A percentile compares a stretch with the other conserved stretches of the same genome.
Evolutionary conservation across 2,329 filamentous ascomycete species (phyloP).

Genomic region (Fusarium sp.): DNA sequence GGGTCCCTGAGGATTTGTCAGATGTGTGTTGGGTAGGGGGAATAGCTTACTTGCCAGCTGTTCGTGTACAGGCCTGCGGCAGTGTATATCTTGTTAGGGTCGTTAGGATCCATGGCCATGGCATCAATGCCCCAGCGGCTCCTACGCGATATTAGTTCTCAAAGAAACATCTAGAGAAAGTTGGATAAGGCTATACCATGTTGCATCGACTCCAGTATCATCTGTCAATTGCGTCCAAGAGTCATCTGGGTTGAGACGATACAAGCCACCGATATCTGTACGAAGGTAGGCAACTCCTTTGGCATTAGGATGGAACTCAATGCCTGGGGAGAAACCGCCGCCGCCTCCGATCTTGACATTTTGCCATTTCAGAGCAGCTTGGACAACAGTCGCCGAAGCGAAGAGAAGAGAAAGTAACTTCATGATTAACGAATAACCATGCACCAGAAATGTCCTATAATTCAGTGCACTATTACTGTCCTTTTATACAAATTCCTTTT

Average conservation of each 20-base stretch:
- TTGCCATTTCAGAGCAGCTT: slow-evolving; percentile 31
- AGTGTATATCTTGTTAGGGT: slow-evolving; percentile 63
- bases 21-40: rapidly evolving
- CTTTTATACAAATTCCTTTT: not conserved
- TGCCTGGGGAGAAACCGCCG: slow-evolving; percentile 30
- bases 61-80: slow-evolving; percentile 70
- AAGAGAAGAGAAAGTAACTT: slow-evolving; percentile 20
- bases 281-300: slow-evolving; percentile 34
- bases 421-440: slow-evolving; percentile 5
- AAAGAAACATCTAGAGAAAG: no score
- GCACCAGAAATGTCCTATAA: not conserved
- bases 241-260: slow-evolving; percentile 35
- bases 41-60: slow-evolving; percentile 49
- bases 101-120: slow-evolving; percentile 64
- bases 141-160: slow-evolving; percentile 47
- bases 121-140: slow-evolving; percentile 68
- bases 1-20: slow-evolving; percentile 55
- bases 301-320: slow-evolving; percentile 36
- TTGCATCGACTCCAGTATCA: slow-evolving; percentile 13
- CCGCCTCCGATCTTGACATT: slow-evolving; percentile 36
- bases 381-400: slow-evolving; percentile 8
- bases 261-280: slow-evolving; percentile 36
- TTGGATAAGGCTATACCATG: not conserved
- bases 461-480: not conserved
- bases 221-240: slow-evolving; percentile 37